Percentiles rank a stretch among this genome's conserved stretches.
Evolutionary conservation across 2,329 filamentous ascomycete genomes (phyloP).

Genomic region (Penicillium sp.): DNA sequence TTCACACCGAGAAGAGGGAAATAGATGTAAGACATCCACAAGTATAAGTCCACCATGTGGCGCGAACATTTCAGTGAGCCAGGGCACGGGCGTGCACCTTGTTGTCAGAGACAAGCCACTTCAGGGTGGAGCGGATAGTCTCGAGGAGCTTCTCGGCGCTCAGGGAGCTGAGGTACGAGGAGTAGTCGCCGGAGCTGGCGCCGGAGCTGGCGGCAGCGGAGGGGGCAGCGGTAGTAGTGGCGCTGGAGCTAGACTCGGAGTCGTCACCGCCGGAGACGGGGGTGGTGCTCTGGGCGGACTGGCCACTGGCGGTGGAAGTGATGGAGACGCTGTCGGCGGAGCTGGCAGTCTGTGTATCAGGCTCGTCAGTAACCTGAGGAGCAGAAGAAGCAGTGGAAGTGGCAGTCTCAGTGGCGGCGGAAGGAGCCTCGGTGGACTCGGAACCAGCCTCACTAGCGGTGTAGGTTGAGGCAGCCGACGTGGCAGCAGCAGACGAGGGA

Average conservation of each 20-base stretch:
- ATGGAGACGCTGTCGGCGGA: slow-evolving; percentile 21
- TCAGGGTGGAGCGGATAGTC: slow-evolving; percentile 29
- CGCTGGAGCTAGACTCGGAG: slow-evolving; percentile 1
- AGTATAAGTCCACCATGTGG: background rate
- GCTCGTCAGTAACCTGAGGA: slow-evolving; percentile 22
- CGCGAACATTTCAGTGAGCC: slow-evolving; percentile 20
- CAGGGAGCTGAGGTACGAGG: slow-evolving; percentile 32
- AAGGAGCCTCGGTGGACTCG: slow-evolving; percentile 1
- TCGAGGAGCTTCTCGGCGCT: slow-evolving; percentile 32
- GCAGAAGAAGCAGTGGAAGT: slow-evolving; percentile 19
- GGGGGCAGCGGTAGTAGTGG: background rate
- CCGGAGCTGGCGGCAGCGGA: slow-evolving; percentile 6
- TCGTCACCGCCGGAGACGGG: slow-evolving; percentile 13
- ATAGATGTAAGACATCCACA: background rate
- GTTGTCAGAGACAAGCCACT: slow-evolving; percentile 35
- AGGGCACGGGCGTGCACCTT: slow-evolving; percentile 31
- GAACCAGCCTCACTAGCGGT: slow-evolving; percentile 5
- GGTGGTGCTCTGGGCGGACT: slow-evolving; percentile 23
- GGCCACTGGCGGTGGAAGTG: slow-evolving; percentile 21
- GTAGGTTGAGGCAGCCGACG: slow-evolving; percentile 4
- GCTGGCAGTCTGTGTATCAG: slow-evolving; percentile 25
- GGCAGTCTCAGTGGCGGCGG: slow-evolving; percentile 13
- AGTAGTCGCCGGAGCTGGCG: slow-evolving; percentile 15
- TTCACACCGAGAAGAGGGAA: background rate
- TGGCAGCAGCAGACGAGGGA: slow-evolving; percentile 3